phyloP scores from a whole-genome alignment of 116 monocot species.

The Thalassia testudinum region DNA sequence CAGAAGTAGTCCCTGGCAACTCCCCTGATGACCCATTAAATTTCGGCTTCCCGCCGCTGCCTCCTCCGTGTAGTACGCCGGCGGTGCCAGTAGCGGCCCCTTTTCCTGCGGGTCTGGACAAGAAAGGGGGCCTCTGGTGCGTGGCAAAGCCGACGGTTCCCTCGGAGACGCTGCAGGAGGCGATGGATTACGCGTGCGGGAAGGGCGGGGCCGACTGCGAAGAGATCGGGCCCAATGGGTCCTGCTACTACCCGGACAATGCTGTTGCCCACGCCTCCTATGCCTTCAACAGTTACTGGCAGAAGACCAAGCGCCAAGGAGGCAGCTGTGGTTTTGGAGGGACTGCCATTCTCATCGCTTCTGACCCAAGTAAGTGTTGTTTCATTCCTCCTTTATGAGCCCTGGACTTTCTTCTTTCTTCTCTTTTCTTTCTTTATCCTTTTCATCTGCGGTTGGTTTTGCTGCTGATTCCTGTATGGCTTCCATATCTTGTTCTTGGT shows the following conservation, averaged over 20 bases:
- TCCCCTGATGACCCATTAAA: neutral
- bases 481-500: too few relatives aligned
- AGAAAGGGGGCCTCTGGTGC: conserved; percentile 27
- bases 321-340: conserved; percentile 38
- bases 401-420: too few relatives aligned
- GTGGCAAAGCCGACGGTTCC: conserved; percentile 49
- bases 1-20: conserved; percentile 16
- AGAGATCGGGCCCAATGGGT: conserved; percentile 27
- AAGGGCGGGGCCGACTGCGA: conserved; percentile 45
- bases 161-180: conserved; percentile 34
- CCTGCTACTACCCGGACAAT: conserved; percentile 43
- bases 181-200: conserved; percentile 52
- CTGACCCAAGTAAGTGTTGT: conserved; percentile 33
- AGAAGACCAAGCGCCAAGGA: conserved; percentile 28
- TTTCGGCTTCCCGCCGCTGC: neutral
- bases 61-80: conserved; percentile 11
- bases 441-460: too few relatives aligned
- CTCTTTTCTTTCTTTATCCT: too few relatives aligned
- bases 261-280: conserved; percentile 46
- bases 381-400: too few relatives aligned
- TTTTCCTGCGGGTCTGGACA: neutral
- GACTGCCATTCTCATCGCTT: conserved; percentile 28
- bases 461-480: too few relatives aligned
- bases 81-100: neutral
- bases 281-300: conserved; percentile 62